Base-by-base conservation (phyloP, 495 filamentous ascomycete species). In the Lasiosphaeria ovina region DNA sequence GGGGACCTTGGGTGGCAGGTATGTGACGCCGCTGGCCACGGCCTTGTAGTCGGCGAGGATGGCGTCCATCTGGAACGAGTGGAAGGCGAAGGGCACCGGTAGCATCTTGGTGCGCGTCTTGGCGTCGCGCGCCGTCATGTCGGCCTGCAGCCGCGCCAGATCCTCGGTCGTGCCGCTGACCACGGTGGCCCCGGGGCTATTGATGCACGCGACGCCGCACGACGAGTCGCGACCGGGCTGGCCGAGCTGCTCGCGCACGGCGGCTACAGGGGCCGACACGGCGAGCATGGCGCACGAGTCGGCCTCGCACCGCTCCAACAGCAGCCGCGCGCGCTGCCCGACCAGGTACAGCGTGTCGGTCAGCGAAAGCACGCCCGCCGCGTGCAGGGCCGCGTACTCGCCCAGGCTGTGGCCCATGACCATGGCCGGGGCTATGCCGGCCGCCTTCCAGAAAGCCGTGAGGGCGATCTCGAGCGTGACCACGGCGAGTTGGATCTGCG, bases 351-450 rank as follows among this genome's bases (percentile, higher is more conserved):
- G 83, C 17, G 89, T 86, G 67, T 95, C 91, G 58, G 81, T 81
- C 24, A 82, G 87, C 7, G 87, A 88, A 6, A 96, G 72, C n/a
- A 93, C 85, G 53, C 90, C 91, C 16, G 91, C 84, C 35, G 87
- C 84, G 65, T 92, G 80, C 1, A 95, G 76, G 11, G 92, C 91
- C 48, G 92, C 90, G 71, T 93, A 95, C 69, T 96, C 91, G 57
- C 91, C 91, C 0, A 83, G 69, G 68, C 89, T 93, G 76, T 97
- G 92, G 12, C 92, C 92, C 36, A 96, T 77, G 4, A 95, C 89
- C 49, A 85, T 85, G 57, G 79, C 75, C 14, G 92, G 92, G 11
- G 70, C 82, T 52, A 94, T 77, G 40, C 89, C 91, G 78, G 88
- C 85, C 6, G 89, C 85, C 35, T 65, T 70, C 91, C 90, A 94